Evolutionary conservation across 352 stramenopile species (phyloP), one percentile per base, ranked within the genome.

Genomic region (Paralagenidium karlingii): DNA sequence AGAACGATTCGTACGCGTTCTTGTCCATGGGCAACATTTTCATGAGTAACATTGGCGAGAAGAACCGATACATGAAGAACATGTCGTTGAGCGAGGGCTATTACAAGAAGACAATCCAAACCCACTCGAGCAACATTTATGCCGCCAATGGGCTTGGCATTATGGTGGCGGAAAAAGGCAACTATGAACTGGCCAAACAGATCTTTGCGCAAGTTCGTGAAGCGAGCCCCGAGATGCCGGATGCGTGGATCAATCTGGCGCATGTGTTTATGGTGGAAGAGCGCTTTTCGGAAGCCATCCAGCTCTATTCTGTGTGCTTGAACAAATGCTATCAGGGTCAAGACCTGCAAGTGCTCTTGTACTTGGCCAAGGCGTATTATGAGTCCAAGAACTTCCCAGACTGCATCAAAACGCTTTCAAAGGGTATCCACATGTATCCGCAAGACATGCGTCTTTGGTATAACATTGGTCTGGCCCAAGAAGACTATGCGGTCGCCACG

Each of bases 11-110:
- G 19, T 98, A 98, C 63, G 89, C 94, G 8, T 94, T 97, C 60
- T 63, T 98, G 15, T 96, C 86, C 18, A 86, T 98, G 64, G 94
- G 92, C 33, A 98, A 98, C 45, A 97, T 98, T 45, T 98, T 97
- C 57, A 98, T 98, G 78, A 95, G 83, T 55, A 98, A 97, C 57
- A 64, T 98, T 7, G 85, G 94, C 22, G 88, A 94, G 29, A 94
- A 94, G 34, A 84, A 92, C 34, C 85, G 92, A 6, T 98, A 98
- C 69, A 86, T 79, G 18, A 97, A 97, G 60, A 95, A 98, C 67
- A 89, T 98, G 58, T 81, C 85, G 41, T 81, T 93, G 30, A 86
- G 69, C 36, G 88, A 94, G 49, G 88, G 94, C 19, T 98, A 96
- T 56, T 98, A 98, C 76, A 94, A 96, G 54, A 86, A 96, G 54